Conservation (phyloP, 1,284 basidiomycete genomes). For the Coniophora puteana region DNA sequence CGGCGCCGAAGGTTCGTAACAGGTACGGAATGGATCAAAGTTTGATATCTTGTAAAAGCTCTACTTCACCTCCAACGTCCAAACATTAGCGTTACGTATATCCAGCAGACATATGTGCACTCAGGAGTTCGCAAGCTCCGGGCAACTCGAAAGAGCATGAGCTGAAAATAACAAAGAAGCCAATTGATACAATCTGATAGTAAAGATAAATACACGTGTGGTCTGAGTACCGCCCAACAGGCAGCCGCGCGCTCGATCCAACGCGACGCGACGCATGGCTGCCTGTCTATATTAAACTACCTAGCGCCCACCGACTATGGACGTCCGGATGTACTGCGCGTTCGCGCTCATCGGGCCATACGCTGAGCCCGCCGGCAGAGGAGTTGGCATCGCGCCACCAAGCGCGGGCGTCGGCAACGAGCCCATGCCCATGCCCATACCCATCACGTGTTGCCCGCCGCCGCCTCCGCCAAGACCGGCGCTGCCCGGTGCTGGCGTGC, state of each 20-base stretch:
- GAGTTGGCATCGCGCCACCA: conserved; percentile 40
- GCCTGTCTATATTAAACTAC: no score
- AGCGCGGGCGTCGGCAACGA: conserved; percentile 26
- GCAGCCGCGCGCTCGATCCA: no score
- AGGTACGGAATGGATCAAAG: no score
- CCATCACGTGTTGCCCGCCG: conserved; percentile 31
- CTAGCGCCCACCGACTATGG: conserved; percentile 59
- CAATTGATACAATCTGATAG: conserved; percentile 18
- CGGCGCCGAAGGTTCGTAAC: no score
- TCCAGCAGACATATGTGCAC: no score
- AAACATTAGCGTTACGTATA: no score
- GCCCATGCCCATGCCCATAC: conserved; percentile 39
- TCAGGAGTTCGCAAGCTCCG: no score
- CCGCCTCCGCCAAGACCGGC: conserved; percentile 26
- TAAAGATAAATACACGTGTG: conserved; percentile 18
- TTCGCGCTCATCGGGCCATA: conserved; percentile 59
- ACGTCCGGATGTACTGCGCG: conserved; percentile 60
- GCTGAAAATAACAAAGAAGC: no score
- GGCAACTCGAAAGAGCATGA: no score
- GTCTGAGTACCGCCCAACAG: conserved; percentile 19
- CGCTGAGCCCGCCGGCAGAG: conserved; percentile 44
- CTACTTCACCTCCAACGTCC: no score
- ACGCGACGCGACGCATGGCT: no score
- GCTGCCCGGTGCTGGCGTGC: conserved; percentile 46
- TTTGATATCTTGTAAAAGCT: no score